These are phyloP conservation scores for Arthrobotrys iridis DNA, from an alignment of 2,329 filamentous ascomycete species.

Conservation along the genomic window DNA sequence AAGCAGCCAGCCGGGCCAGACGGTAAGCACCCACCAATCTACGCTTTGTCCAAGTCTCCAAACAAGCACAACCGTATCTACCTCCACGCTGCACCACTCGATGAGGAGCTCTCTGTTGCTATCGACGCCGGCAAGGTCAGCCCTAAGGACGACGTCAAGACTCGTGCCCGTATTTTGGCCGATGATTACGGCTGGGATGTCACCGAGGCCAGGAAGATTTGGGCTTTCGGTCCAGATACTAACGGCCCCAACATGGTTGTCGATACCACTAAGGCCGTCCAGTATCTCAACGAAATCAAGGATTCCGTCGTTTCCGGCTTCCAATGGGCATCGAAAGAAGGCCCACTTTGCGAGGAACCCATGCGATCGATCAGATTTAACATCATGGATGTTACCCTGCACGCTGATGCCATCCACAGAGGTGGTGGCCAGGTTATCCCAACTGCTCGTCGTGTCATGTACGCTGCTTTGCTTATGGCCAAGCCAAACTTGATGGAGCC, in stretches of 20 bases:
- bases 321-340: conserved; percentile 99
- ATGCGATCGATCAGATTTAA: conserved; percentile 98
- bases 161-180: conserved; percentile 91
- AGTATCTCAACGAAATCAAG: conserved; percentile 99
- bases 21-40: conserved; percentile 60
- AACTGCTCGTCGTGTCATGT: conserved; percentile 95
- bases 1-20: background rate
- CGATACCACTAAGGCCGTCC: conserved; percentile 99
- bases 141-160: conserved; percentile 98
- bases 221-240: conserved; percentile 99
- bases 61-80: conserved; percentile 99
- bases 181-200: conserved; percentile 99
- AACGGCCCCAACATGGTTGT: conserved; percentile 93
- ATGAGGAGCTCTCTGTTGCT: conserved; percentile 87
- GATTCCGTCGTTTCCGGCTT: conserved; percentile 99
- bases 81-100: conserved; percentile 88
- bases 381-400: conserved; percentile 98
- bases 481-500: conserved; percentile 93
- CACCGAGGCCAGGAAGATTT: conserved; percentile 99
- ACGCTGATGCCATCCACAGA: conserved; percentile 99
- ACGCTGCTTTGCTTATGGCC: conserved; percentile 89
- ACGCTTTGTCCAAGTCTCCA: conserved; percentile 95
- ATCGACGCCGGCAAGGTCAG: conserved; percentile 93
- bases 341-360: conserved; percentile 96
- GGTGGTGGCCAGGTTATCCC: conserved; percentile 99